Evolutionary conservation across 495 filamentous ascomycete species (phyloP).

Genomic region (Ramalina intermedia): DNA sequence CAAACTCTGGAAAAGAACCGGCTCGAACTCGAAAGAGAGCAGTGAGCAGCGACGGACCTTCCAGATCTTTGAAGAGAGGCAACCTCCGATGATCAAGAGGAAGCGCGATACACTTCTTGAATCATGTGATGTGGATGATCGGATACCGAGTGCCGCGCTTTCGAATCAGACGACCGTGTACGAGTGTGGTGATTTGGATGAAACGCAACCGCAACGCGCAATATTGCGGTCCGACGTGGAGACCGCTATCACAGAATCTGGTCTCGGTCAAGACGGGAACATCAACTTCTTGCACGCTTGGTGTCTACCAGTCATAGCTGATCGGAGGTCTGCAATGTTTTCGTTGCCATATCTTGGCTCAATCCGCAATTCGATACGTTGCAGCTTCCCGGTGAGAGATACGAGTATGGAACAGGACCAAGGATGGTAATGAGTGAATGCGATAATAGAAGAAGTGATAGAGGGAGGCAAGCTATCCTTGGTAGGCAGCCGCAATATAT

Average conservation of each 20-base stretch:
- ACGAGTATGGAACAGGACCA: too few species aligned
- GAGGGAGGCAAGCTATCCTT: too few species aligned
- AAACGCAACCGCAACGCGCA: not conserved
- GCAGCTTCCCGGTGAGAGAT: too few species aligned
- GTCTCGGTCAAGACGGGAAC: not conserved
- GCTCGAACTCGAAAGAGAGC: not conserved
- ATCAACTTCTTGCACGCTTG: constrained; percentile 1
- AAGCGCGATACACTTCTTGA: not conserved
- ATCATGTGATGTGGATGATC: not conserved
- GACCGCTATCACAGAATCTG: not conserved
- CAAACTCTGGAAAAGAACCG: not conserved
- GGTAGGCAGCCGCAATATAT: too few species aligned
- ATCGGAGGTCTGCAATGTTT: not conserved
- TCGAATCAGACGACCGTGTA: not conserved
- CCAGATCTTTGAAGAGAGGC: not conserved
- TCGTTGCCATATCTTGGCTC: not conserved
- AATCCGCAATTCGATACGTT: too few species aligned
- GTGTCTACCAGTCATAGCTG: not conserved
- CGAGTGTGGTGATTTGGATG: not conserved
- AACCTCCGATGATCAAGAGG: not conserved
- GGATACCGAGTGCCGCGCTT: not conserved
- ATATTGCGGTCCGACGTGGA: not conserved
- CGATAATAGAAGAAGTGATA: too few species aligned
- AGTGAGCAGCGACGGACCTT: not conserved
- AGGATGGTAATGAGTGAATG: too few species aligned